Evolutionary conservation across 495 filamentous ascomycete genomes (phyloP).

Genomic region (Neurospora tetraspora): DNA sequence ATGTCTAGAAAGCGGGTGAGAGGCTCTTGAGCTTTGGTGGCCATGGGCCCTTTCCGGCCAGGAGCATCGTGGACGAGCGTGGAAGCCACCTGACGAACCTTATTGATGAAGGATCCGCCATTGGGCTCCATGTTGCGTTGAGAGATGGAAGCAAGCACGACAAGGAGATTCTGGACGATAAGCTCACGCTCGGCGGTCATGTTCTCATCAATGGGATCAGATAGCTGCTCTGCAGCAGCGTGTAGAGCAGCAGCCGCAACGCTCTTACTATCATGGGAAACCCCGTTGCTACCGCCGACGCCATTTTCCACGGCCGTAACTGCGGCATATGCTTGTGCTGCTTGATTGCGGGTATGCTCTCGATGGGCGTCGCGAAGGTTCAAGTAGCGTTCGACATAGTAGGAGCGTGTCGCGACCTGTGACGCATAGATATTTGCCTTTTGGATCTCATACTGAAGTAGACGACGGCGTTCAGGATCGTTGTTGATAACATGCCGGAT

Average conservation of each 20-base stretch:
- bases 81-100: constrained; percentile 66
- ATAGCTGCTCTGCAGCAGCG: constrained; percentile 10
- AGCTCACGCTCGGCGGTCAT: constrained; percentile 62
- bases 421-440: constrained; percentile 73
- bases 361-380: constrained; percentile 49
- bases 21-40: constrained; percentile 52
- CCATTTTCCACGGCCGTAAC: constrained; percentile 13
- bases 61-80: constrained; percentile 57
- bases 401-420: constrained; percentile 64
- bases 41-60: constrained; percentile 44
- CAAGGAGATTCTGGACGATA: constrained; percentile 64
- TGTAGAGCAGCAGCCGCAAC: constrained; percentile 16
- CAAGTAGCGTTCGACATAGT: constrained; percentile 75
- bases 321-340: constrained; percentile 6
- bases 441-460: constrained; percentile 72
- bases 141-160: constrained; percentile 58
- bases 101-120: constrained; percentile 57
- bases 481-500: constrained; percentile 26
- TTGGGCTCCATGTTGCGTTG: constrained; percentile 79
- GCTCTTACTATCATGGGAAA: constrained; percentile 11
- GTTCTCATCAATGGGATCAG: constrained; percentile 34
- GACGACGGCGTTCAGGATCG: constrained; percentile 32
- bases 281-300: constrained; percentile 4
- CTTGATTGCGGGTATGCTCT: constrained; percentile 16
- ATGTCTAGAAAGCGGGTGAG: constrained; percentile 59